These are phyloP conservation scores for Carex kokanica DNA, from an alignment of 176 grass and related monocot genomes.

Conservation along the genomic window DNA sequence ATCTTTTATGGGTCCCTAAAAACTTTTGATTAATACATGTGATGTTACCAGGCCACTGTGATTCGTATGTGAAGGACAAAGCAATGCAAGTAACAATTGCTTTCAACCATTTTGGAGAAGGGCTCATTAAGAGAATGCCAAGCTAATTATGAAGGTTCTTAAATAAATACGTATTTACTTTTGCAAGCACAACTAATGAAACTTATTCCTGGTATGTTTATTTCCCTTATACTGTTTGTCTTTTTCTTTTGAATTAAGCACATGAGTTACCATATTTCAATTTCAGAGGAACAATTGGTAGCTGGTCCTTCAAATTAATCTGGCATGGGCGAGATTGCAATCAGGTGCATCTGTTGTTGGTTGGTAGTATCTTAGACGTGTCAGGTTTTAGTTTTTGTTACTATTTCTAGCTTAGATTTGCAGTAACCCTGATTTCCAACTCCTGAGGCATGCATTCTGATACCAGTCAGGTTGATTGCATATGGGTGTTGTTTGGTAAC, in stretches of 20 bases:
- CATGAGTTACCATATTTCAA: neutral
- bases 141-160: constrained; percentile 26
- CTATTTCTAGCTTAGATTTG: neutral
- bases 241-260: neutral
- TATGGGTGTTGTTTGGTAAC: neutral
- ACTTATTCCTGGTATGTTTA: constrained; percentile 8
- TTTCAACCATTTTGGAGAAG: constrained; percentile 16
- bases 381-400: constrained; percentile 48
- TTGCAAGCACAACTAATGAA: neutral
- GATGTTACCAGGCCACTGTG: constrained; percentile 42
- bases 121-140: constrained; percentile 42
- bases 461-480: neutral
- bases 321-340: constrained; percentile 38
- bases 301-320: constrained; percentile 15
- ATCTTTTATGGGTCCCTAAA: neutral
- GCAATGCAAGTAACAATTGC: constrained; percentile 44
- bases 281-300: constrained; percentile 15
- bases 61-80: constrained; percentile 34
- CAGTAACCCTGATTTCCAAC: neutral
- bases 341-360: constrained; percentile 67
- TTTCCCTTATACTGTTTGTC: neutral
- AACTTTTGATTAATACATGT: constrained; percentile 27
- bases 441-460: neutral
- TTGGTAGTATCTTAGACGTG: constrained; percentile 81
- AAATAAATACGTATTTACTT: neutral